Base-by-base conservation (phyloP, 2,329 filamentous ascomycete genomes). In the Teratosphaeria viscida region DNA sequence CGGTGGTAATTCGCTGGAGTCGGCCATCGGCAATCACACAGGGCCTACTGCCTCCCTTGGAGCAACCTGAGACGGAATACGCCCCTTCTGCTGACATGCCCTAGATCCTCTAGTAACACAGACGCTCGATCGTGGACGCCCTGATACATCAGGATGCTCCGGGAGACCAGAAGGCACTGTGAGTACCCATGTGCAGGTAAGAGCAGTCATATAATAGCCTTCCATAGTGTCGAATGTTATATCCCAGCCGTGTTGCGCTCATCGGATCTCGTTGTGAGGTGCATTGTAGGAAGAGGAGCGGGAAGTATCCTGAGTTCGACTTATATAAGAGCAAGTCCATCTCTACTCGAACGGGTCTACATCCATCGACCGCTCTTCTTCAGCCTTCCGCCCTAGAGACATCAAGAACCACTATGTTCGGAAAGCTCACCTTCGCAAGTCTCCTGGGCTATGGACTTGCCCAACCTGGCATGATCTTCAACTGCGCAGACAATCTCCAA, bases 401-500 rank as follows among this genome's bases (percentile, higher is more conserved):
- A 16, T 39, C 16, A 39, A 12, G 11, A 39, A 11, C 37, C 37
- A 39, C 16, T 16, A 39, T 39, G 37, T 39, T 39, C 11, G 37
- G 11, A 39, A 39, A 39, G 37, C 37, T 39, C 11, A 3, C 3
- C 4, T 39, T 39, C 12, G 37, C 37, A 39, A 39, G 37, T 39
- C 37, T 39, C 37, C 4, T 11, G 37, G 37, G 37, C 37, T 39
- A 39, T 39, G 37, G 37, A 39, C 37, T 56, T 11, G 53, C 53
- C 32, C 35, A 8, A 26, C 19, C 16, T 10, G 52, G 27, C 47
- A 37, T 59, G 49, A 53, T 58, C 29, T 26, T 59, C 49, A 59
- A 55, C 26, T 55, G 52, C 34, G 57, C 52, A 55, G 49, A 55
- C 27, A 43, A 55, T 53, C 39, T 58, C 16, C 43, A 53, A 53